Evolutionary conservation across 805 yeast genomes (phyloP).

Genomic region (Saccharomycopsis amapae): DNA sequence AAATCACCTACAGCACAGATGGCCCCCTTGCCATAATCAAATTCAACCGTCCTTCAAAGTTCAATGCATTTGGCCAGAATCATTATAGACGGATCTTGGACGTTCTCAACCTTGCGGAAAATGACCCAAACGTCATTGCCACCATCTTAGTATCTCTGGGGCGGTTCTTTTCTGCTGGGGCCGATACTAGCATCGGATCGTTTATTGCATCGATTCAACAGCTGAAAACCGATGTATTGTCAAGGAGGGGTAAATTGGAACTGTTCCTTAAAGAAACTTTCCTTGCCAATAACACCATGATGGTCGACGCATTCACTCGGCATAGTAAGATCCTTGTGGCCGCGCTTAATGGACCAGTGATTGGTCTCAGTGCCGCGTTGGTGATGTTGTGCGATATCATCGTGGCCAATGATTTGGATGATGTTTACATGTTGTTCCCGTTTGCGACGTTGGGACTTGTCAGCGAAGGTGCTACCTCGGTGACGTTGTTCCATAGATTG

Average conservation of each 20-base stretch:
- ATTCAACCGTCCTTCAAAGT: conserved; percentile 49
- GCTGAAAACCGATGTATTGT: too few relatives aligned
- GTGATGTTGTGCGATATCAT: conserved; percentile 72
- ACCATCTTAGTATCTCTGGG: conserved; percentile 71
- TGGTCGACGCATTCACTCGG: conserved; percentile 60
- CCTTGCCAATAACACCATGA: conserved; percentile 62
- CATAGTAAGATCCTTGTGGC: conserved; percentile 66
- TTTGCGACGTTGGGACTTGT: conserved; percentile 79
- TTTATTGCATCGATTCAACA: neutral
- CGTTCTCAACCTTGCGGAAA: conserved; percentile 53
- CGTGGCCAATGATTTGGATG: conserved; percentile 50
- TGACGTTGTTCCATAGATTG: conserved; percentile 58
- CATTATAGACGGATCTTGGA: conserved; percentile 59
- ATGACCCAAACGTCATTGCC: conserved; percentile 49
- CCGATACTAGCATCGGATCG: conserved; percentile 41
- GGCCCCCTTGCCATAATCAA: conserved; percentile 56
- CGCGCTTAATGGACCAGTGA: conserved; percentile 81
- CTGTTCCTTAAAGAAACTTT: conserved; percentile 31
- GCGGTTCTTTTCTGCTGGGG: conserved; percentile 78
- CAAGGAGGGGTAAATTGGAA: too few relatives aligned
- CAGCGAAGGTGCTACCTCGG: conserved; percentile 72
- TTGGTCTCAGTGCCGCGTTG: conserved; percentile 71
- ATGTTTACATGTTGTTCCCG: conserved; percentile 59
- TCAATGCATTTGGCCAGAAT: conserved; percentile 60
- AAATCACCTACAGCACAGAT: conserved; percentile 28